Conservation (phyloP, 2,329 filamentous ascomycete genomes). For the Pezicula rhizophila region DNA sequence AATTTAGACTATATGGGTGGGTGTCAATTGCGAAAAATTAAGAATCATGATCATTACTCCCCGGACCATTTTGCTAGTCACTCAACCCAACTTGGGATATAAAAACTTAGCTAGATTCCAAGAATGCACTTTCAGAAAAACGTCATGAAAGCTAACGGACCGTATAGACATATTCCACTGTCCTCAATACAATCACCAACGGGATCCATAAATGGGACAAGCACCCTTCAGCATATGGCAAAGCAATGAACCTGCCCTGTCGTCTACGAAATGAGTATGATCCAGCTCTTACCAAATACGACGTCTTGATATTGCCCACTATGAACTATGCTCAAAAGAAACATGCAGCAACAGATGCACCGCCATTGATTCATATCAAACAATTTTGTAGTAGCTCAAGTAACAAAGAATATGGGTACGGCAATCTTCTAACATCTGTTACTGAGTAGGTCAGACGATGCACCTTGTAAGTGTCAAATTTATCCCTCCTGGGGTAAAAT, state of each 20-base stretch:
- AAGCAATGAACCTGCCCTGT: conserved; percentile 40
- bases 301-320: conserved; percentile 43
- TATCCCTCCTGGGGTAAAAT: too few relatives aligned
- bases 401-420: too few relatives aligned
- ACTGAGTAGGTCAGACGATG: too few relatives aligned
- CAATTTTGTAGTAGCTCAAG: too few relatives aligned
- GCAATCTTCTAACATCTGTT: too few relatives aligned
- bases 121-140: conserved; percentile 14
- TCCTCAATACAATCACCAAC: not conserved
- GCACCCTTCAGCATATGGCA: conserved; percentile 38
- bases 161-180: too few relatives aligned
- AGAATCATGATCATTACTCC: not conserved
- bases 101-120: not conserved
- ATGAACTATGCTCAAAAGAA: conserved; percentile 20
- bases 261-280: conserved; percentile 42
- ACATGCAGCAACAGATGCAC: conserved; percentile 31
- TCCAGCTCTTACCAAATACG: conserved; percentile 31
- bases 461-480: too few relatives aligned
- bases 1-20: conserved; percentile 40
- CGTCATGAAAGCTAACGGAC: not conserved
- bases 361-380: conserved; percentile 14
- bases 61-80: too few relatives aligned
- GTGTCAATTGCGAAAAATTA: not conserved
- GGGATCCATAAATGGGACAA: conserved; percentile 22
- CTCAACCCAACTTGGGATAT: too few relatives aligned